Evolutionary conservation across 495 filamentous ascomycete species (phyloP), one percentile per base, ranked within the genome.

Genomic region (Letharia lupina): DNA sequence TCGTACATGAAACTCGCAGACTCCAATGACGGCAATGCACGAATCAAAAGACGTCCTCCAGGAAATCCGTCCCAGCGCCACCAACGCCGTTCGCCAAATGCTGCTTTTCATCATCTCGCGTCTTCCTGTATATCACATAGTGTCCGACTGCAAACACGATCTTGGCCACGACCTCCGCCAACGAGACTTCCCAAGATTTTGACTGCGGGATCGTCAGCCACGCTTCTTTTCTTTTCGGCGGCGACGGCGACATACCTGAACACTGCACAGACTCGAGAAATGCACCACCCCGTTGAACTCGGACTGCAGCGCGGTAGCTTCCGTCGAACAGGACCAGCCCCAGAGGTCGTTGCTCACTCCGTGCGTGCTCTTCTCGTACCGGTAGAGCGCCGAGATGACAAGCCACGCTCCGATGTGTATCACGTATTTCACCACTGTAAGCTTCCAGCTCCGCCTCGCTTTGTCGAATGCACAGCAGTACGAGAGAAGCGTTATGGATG

Each of bases 331-430:
- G 0, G 45, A 39, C 69, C 69, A 70, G 12, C 69, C 69, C 69
- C 69, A 70, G 4, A 70, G 66, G 57, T 70, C 69, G 33, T 70
- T 66, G 23, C 66, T 48, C 3, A 50, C 54, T 6, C 64, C 59
- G n/a, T 67, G 23, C 39, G 47, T 40, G 23, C 59, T 23, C 37
- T 70, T 70, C 59, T 69, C 69, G n/a, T 69, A 66, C 8, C 63
- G 68, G 48, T 70, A 70, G 5, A 70, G 48, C 28, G 47, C 31
- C 0, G 67, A 58, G 15, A 70, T 56, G 37, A 63, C 54, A 18
- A 69, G 37, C 69, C 69, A 70, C 37, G 60, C 52, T 44, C 52
- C 63, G 23, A 70, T 59, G 16, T 70, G 69, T 6, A 70, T 58
- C 35, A 39, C 63, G 41, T 70, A 70, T 45, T 50, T 65, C 20